A percentile compares a stretch with the other conserved stretches of the same genome.
Evolutionary conservation across 495 filamentous ascomycete species (phyloP).

Genomic region (Daldinia grandis): DNA sequence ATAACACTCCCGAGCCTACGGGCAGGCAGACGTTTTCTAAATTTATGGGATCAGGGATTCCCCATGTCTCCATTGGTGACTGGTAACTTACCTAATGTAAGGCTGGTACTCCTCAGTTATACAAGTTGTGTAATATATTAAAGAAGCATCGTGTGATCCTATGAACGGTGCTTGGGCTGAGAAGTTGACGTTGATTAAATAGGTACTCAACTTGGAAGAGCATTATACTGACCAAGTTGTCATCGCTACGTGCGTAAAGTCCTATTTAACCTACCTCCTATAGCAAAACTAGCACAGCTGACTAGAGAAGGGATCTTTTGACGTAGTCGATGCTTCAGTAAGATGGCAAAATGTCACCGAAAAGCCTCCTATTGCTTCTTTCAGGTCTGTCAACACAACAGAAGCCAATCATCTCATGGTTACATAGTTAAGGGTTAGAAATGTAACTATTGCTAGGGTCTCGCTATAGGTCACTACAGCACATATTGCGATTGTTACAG

Average conservation of each 20-base stretch:
- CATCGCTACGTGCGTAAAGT: not conserved
- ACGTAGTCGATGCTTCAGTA: not conserved
- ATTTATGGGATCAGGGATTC: constrained; percentile 13
- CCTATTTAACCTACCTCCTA: not conserved
- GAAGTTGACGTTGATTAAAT: not conserved
- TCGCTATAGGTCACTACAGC: not conserved
- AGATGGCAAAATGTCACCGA: not conserved
- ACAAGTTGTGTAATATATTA: not conserved
- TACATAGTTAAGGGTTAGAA: not conserved
- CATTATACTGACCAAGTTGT: not conserved
- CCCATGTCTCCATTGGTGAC: constrained; percentile 10
- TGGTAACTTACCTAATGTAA: not conserved
- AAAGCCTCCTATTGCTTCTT: not conserved
- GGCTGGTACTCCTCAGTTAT: not conserved
- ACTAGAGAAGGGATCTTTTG: not conserved
- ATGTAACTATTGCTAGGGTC: not conserved
- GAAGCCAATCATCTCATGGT: not conserved
- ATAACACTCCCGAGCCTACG: not conserved
- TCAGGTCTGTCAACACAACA: not conserved
- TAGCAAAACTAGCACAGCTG: not conserved
- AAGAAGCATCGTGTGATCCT: not conserved
- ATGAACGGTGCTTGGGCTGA: not conserved
- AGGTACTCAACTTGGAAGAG: not conserved
- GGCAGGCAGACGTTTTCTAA: constrained; percentile 16
- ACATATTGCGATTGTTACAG: not conserved